Conservation (phyloP, 2,329 filamentous ascomycete genomes). For the Stachybotrys echinatus region DNA sequence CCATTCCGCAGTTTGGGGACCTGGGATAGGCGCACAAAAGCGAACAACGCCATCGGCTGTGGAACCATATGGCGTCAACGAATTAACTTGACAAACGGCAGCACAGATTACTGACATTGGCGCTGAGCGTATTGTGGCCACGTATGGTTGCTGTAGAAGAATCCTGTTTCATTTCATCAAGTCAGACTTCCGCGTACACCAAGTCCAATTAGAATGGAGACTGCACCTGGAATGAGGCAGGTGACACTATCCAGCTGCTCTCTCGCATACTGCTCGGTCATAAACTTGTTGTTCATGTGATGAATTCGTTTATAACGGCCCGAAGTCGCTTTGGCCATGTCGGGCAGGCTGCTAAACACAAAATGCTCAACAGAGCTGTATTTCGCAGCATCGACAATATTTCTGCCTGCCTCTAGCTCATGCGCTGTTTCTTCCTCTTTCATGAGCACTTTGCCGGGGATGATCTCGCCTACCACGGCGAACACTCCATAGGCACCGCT, state of each 20-base stretch:
- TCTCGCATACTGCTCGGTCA: conserved; percentile 7
- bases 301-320: conserved; percentile 6
- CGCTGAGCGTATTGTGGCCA: conserved; percentile 8
- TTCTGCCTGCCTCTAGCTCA: conserved; percentile 8
- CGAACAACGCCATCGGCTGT: conserved; percentile 8
- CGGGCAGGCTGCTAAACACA: conserved; percentile 10
- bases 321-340: conserved; percentile 3
- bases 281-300: conserved; percentile 9
- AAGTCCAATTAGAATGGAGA: background rate
- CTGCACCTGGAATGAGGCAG: conserved; percentile 6
- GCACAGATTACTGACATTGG: background rate
- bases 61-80: background rate
- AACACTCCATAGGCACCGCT: conserved; percentile 8
- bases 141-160: conserved; percentile 10
- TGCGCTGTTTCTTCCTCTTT: conserved; percentile 8
- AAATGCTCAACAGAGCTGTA: conserved; percentile 8
- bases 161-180: conserved; percentile 5
- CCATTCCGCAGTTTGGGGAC: conserved; percentile 6
- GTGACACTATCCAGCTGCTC: conserved; percentile 5
- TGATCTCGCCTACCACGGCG: conserved; percentile 5
- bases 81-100: background rate
- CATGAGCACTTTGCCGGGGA: conserved; percentile 4
- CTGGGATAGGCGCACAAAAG: conserved; percentile 8
- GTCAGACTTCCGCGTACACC: too few relatives aligned
- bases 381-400: conserved; percentile 8